These are phyloP conservation scores for Saccharum hybrid DNA, from an alignment of 202 grass and related monocot species.

Conservation along the genomic window DNA sequence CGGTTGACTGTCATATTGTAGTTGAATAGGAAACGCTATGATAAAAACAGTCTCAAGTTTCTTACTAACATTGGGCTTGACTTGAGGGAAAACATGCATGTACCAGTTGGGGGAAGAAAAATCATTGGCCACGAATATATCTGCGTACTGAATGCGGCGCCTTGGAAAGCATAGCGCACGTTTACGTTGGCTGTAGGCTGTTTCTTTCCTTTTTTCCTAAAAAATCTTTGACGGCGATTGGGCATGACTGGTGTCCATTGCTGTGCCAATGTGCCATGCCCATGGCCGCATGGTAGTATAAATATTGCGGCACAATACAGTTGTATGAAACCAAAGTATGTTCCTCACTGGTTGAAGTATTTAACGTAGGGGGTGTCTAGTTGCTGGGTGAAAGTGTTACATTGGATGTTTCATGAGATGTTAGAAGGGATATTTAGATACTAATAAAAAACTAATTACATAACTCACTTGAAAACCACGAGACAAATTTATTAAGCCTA, in stretches of 20 bases:
- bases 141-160: not conserved
- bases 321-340: too few species aligned
- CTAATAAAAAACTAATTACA: too few species aligned
- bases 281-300: not conserved
- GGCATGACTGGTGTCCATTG: not conserved
- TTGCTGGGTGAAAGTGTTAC: too few species aligned
- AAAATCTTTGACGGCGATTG: not conserved
- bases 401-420: too few species aligned
- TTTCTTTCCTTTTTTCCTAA: not conserved
- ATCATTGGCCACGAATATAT: not conserved
- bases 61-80: not conserved
- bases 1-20: not conserved
- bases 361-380: too few species aligned
- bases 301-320: too few species aligned
- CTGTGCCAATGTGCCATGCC: not conserved
- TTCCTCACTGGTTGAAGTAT: too few species aligned
- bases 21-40: not conserved
- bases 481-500: too few species aligned
- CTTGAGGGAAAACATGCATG: not conserved
- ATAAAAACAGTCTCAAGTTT: not conserved
- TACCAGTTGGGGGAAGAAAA: too few species aligned
- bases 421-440: too few species aligned
- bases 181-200: not conserved
- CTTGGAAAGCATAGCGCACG: slow-evolving; percentile 1
- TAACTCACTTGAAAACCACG: too few species aligned